Conservation (phyloP, 2,329 filamentous ascomycete species). For the Pyrenochaeta sp. region DNA sequence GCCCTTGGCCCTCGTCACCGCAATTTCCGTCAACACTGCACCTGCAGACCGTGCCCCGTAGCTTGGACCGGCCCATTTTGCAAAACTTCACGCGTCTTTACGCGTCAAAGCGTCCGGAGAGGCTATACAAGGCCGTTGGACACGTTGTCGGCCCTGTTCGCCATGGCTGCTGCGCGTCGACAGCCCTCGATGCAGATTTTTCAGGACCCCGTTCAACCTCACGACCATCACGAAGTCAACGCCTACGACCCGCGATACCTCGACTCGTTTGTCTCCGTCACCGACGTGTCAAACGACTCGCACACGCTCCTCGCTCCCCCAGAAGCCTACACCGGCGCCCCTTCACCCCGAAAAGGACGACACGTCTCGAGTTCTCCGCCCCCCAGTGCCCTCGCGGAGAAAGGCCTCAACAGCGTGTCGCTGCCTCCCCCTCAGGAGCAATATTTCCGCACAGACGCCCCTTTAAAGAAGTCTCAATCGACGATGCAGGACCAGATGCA, state of each 20-base stretch:
- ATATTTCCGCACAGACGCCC: conserved; percentile 68
- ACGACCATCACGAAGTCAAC: conserved; percentile 53
- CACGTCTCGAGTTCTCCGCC: conserved; percentile 66
- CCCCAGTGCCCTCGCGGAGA: conserved; percentile 64
- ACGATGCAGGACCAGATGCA: conserved; percentile 53
- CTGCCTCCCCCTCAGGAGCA: conserved; percentile 70
- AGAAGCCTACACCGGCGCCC: conserved; percentile 58
- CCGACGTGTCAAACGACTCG: conserved; percentile 59
- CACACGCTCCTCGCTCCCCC: conserved; percentile 74
- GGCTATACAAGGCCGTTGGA: conserved; percentile 38
- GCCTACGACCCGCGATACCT: conserved; percentile 62
- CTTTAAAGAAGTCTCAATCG: conserved; percentile 67
- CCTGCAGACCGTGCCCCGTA: conserved; percentile 34
- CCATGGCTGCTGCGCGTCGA: conserved; percentile 65
- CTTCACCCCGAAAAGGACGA: conserved; percentile 73
- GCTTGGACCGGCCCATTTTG: conserved; percentile 28
- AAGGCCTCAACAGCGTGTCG: conserved; percentile 70
- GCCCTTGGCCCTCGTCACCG: conserved; percentile 38
- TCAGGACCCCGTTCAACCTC: conserved; percentile 59
- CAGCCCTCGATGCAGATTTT: conserved; percentile 64
- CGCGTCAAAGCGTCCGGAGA: conserved; percentile 47
- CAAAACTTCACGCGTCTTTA: conserved; percentile 48
- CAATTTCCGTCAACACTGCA: conserved; percentile 39
- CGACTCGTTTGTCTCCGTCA: conserved; percentile 51
- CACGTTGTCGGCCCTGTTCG: conserved; percentile 35